Evolutionary conservation across 768 basidiomycete genomes (phyloP).

Genomic region (Russula sp.): DNA sequence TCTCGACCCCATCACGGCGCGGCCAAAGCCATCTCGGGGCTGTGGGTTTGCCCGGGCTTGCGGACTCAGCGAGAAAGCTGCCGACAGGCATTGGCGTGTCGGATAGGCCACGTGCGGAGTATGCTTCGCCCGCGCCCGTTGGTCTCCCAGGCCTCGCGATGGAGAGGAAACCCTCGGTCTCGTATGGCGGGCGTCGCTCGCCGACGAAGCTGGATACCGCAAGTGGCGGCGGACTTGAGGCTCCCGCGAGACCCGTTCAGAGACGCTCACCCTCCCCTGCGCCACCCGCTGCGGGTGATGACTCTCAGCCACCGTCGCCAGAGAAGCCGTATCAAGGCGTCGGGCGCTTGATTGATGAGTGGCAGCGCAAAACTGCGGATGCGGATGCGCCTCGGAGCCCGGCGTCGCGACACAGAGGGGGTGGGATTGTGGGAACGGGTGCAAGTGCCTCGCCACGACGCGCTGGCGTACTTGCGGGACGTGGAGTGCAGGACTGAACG

Average conservation of each 20-base stretch:
- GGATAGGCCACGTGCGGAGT: conserved; percentile 27
- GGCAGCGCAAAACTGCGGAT: conserved; percentile 77
- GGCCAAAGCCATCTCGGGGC: conserved; percentile 16
- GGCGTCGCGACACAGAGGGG: conserved; percentile 33
- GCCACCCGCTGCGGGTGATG: conserved; percentile 13
- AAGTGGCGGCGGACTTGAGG: conserved; percentile 1
- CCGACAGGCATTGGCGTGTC: conserved; percentile 20
- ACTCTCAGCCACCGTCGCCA: conserved; percentile 53
- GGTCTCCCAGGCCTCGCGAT: conserved; percentile 21
- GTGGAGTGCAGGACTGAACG: conserved; percentile 14
- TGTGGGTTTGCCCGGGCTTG: conserved; percentile 14
- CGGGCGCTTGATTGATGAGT: conserved; percentile 78
- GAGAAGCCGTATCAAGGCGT: conserved; percentile 80
- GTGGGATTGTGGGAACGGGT: not conserved
- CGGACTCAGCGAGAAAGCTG: conserved; percentile 21
- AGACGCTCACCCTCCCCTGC: conserved; percentile 10
- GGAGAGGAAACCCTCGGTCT: conserved; percentile 11
- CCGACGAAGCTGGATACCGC: conserved; percentile 12
- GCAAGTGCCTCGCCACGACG: conserved; percentile 17
- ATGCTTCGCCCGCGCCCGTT: conserved; percentile 22
- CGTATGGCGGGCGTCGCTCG: conserved; percentile 17
- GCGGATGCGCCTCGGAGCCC: conserved; percentile 37
- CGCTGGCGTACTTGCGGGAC: conserved; percentile 16
- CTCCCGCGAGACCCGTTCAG: not conserved
- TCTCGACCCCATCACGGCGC: conserved; percentile 5